Evolutionary conservation across 78 protist species (phyloP).

Genomic region (Dictyostelium intermedium): DNA sequence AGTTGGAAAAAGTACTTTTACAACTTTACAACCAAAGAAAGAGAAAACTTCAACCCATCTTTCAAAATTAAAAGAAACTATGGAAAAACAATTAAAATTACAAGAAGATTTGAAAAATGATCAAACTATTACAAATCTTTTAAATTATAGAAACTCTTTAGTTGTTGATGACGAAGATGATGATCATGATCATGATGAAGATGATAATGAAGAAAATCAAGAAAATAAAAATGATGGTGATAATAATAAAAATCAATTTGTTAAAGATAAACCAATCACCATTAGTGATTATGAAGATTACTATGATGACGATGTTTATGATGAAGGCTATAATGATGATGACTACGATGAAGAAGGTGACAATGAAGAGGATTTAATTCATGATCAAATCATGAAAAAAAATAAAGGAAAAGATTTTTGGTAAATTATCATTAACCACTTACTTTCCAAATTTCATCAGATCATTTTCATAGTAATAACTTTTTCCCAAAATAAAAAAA

Average conservation of each 20-base stretch:
- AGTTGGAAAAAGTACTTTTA: neutral
- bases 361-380: neutral
- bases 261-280: neutral
- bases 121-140: neutral
- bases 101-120: neutral
- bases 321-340: neutral
- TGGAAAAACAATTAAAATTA: neutral
- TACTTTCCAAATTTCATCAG: no score
- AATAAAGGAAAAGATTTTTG: neutral
- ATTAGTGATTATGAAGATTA: neutral
- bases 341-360: neutral
- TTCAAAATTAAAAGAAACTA: neutral
- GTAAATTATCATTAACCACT: neutral
- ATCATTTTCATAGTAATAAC: no score
- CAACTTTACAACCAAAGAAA: neutral
- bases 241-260: no score
- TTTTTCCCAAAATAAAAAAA: no score
- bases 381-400: neutral
- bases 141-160: neutral
- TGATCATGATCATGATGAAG: neutral
- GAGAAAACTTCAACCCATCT: neutral
- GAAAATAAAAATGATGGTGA: no score
- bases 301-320: neutral
- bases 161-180: neutral
- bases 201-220: neutral